Conservation (phyloP, 768 basidiomycete genomes). For the Mrakia gelida region DNA sequence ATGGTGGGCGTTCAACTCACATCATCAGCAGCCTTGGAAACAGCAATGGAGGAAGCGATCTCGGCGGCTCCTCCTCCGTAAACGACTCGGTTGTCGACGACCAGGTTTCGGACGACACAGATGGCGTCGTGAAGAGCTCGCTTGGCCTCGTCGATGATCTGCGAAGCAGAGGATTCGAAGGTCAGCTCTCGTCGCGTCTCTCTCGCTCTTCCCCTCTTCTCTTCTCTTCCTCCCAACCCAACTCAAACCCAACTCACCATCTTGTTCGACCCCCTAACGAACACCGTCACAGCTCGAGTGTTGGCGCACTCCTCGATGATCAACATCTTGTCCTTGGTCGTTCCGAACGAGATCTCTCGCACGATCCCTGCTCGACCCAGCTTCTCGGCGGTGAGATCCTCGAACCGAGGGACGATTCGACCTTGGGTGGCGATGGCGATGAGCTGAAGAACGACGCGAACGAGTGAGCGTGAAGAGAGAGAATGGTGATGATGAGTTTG, state of each 20-base stretch:
- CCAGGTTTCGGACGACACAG: slow-evolving; percentile 91
- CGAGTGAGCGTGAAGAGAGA: not conserved
- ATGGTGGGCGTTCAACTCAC: slow-evolving; percentile 46
- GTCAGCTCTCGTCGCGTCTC: not conserved
- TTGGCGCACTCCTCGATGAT: slow-evolving; percentile 99
- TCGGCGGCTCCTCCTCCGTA: slow-evolving; percentile 98
- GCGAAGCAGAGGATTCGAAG: slow-evolving; percentile 17
- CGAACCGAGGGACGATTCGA: slow-evolving; percentile 95
- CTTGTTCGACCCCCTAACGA: slow-evolving; percentile 96
- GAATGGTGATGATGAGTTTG: not conserved
- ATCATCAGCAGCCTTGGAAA: slow-evolving; percentile 90
- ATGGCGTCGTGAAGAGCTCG: slow-evolving; percentile 96
- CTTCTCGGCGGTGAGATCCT: slow-evolving; percentile 86
- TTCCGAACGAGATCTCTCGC: slow-evolving; percentile 91
- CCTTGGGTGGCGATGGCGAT: slow-evolving; percentile 98
- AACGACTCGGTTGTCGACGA: slow-evolving; percentile 92
- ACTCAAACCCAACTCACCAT: slow-evolving; percentile 60
- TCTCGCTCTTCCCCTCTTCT: no score
- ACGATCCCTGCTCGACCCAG: slow-evolving; percentile 91
- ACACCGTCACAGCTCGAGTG: slow-evolving; percentile 90
- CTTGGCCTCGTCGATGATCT: slow-evolving; percentile 99
- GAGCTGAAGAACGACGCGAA: slow-evolving; percentile 52
- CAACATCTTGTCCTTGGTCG: slow-evolving; percentile 98
- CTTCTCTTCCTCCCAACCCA: not conserved
- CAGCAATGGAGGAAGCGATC: slow-evolving; percentile 89